A percentile compares a stretch with the other conserved stretches of the same genome.
phyloP scores from a whole-genome alignment of 176 grass and related monocot genomes.

The Ananas comosus region DNA sequence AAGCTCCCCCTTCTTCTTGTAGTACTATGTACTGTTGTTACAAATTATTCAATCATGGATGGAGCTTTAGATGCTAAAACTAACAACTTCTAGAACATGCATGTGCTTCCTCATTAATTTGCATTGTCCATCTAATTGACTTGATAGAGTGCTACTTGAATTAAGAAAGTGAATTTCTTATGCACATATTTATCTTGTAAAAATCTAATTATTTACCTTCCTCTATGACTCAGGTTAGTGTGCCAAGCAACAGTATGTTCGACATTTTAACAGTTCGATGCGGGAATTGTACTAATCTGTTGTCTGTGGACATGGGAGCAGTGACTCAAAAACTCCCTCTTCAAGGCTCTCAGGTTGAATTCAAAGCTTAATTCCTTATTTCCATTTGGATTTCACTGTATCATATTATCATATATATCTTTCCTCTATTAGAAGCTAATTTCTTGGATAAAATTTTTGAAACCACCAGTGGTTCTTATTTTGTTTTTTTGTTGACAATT shows the following conservation, averaged over 20 bases:
- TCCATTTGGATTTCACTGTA: slow-evolving; percentile 11
- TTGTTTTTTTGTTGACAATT: too few species aligned
- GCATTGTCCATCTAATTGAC: too few species aligned
- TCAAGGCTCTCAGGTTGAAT: slow-evolving; percentile 47
- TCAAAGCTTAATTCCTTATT: not conserved
- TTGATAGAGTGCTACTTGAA: too few species aligned
- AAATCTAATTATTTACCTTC: not conserved
- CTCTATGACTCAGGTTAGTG: slow-evolving; percentile 41
- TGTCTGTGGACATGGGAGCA: slow-evolving; percentile 59
- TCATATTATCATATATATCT: slow-evolving; percentile 31
- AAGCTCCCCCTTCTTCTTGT: not conserved
- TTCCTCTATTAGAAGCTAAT: slow-evolving; percentile 23
- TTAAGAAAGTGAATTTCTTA: too few species aligned
- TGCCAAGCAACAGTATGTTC: slow-evolving; percentile 44
- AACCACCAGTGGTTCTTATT: too few species aligned
- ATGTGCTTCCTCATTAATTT: too few species aligned
- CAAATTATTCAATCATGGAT: not conserved
- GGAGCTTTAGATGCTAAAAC: not conserved
- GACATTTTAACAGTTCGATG: slow-evolving; percentile 66
- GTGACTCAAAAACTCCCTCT: slow-evolving; percentile 33
- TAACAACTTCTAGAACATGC: not conserved
- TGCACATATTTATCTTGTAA: not conserved
- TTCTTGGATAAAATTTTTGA: not conserved
- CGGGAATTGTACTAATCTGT: slow-evolving; percentile 51
- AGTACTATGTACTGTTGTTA: not conserved